phyloP scores from a whole-genome alignment of 306 rosid genomes.

The Albizia julibrissin region DNA sequence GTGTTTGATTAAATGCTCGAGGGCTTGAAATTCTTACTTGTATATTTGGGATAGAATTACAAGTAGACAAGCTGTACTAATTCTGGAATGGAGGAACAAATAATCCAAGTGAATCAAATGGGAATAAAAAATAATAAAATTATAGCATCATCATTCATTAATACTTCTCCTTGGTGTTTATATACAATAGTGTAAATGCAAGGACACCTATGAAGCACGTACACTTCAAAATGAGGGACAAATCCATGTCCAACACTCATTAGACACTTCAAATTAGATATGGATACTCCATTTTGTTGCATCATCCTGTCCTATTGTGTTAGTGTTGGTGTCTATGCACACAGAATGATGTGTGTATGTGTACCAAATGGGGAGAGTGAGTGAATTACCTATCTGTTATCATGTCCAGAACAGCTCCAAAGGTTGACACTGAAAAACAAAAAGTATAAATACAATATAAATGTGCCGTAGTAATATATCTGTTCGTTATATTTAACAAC shows the following conservation, averaged over 20 bases:
- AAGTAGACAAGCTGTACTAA: conserved; percentile 95
- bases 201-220: neutral
- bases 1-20: conserved; percentile 23
- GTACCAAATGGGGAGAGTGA: conserved; percentile 4
- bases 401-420: conserved; percentile 99
- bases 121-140: conserved; percentile 19
- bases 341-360: neutral
- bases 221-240: neutral
- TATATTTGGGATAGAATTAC: conserved; percentile 90
- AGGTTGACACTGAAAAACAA: conserved; percentile 79
- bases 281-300: neutral
- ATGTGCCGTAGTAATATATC: conserved; percentile 20
- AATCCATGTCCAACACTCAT: neutral
- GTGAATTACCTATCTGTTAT: conserved; percentile 82
- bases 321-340: neutral
- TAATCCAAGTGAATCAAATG: conserved; percentile 36
- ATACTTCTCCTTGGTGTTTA: conserved; percentile 28
- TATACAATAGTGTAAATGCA: neutral
- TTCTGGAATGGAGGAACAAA: conserved; percentile 59
- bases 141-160: conserved; percentile 12
- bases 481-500: conserved; percentile 17
- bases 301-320: neutral
- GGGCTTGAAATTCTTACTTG: conserved; percentile 51
- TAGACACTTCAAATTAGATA: neutral
- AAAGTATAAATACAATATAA: conserved; percentile 27